A percentile compares a stretch with the other conserved stretches of the same genome.
These are phyloP conservation scores for Phytophthora citricola DNA, from an alignment of 352 stramenopile genomes.

Conservation along the genomic window DNA sequence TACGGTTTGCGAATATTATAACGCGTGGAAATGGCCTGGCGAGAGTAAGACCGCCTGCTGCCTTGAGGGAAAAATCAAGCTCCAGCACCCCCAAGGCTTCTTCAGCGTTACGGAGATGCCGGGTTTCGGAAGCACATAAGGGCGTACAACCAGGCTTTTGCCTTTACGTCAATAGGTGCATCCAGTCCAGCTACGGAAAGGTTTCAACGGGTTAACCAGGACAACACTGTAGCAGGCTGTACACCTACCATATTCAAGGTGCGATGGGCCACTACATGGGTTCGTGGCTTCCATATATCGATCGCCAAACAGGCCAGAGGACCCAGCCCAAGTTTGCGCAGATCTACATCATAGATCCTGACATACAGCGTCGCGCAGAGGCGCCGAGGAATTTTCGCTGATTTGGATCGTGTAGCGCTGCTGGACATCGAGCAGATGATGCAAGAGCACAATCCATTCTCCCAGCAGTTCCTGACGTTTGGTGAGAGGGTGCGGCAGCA, in stretches of 20 bases:
- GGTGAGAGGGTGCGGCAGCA: not conserved
- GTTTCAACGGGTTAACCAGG: not conserved
- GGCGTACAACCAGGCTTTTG: no score
- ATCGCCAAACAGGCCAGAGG: not conserved
- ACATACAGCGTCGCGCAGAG: constrained; percentile 1
- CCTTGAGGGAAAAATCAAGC: no score
- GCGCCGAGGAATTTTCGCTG: not conserved
- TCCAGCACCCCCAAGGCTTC: no score
- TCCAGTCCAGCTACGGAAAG: no score
- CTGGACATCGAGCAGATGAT: constrained; percentile 15
- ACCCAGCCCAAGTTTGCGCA: constrained; percentile 13
- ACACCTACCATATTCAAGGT: constrained; percentile 5
- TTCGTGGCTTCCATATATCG: not conserved
- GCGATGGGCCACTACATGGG: constrained; percentile 2
- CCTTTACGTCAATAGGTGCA: no score
- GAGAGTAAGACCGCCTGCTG: no score
- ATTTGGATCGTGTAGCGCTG: constrained; percentile 1
- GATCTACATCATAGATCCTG: constrained; percentile 17
- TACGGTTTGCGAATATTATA: no score
- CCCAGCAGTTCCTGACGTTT: constrained; percentile 1
- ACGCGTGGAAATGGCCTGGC: no score
- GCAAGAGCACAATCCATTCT: constrained; percentile 25
- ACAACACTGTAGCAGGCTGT: constrained; percentile 1
- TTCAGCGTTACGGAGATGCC: no score
- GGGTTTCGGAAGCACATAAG: no score